Evolutionary conservation across 2,329 filamentous ascomycete genomes (phyloP), one percentile per base, ranked within the genome.

Genomic region (Aspergillus vadensis): DNA sequence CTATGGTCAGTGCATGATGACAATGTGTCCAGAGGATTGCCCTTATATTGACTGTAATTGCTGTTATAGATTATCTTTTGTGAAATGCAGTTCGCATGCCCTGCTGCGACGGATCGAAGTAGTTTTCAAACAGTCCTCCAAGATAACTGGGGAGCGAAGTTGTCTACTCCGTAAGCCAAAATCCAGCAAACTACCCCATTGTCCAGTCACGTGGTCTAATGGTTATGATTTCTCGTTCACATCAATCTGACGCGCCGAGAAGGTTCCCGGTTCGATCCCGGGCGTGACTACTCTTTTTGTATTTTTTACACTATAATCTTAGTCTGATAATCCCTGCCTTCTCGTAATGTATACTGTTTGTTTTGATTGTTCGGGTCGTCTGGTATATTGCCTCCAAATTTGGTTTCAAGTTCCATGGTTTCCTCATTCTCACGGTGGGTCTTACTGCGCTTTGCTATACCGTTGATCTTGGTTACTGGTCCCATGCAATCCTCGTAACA

Each of bases 181-280:
- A 8, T 15, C 14, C 4, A 2, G 0, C 23, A 2, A 2, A 0
- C 4, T 4, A 2, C 17, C 5, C 3, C 15, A 50, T 51, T 5
- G n/a, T 30, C 3, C 39, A 69, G 64, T 70, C 58, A 59, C 65
- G 65, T 74, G 73, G 72, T 74, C 72, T 75, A 75, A 73, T 75
- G 72, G 73, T 75, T 72, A 74, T 75, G 73, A 74, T 74, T 71
- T 75, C 72, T 74, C 72, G 72, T 74, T 75, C 72, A 74, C 73
- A 74, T 62, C 67, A 70, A 62, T 12, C 27, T 30, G 41, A 48
- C 65, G 63, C 65, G 72, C 72, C 72, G 72, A 74, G 72, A 73
- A 68, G 72, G 72, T 72, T 74, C 73, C 70, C 70, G 70, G 72
- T 75, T 74, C 72, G 72, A 75, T 75, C 73, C 73, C 70, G 72